phyloP scores from a whole-genome alignment of 164 flowering plant species.

The Sextonia rubra region DNA sequence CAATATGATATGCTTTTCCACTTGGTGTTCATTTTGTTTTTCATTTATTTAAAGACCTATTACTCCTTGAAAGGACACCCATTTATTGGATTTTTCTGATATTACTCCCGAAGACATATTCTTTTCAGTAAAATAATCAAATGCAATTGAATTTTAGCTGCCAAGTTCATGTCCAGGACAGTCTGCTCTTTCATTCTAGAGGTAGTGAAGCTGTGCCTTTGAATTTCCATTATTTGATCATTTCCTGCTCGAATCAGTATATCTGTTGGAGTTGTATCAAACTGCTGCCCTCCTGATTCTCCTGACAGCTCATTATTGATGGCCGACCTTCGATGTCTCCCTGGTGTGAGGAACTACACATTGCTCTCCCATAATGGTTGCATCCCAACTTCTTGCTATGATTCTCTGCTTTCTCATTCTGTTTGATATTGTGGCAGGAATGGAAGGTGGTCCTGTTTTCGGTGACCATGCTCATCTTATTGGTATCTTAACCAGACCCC shows the following conservation, averaged over 20 bases:
- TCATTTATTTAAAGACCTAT: neutral
- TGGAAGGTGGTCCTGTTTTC: conserved; percentile 96
- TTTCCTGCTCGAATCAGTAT: conserved; percentile 49
- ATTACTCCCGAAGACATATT: neutral
- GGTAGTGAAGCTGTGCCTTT: conserved; percentile 3
- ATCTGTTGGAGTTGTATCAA: conserved; percentile 72
- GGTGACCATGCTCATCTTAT: conserved; percentile 44
- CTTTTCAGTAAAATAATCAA: neutral
- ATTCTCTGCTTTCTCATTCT: conserved; percentile 14
- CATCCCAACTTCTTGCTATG: conserved; percentile 4
- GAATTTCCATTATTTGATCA: conserved; percentile 3
- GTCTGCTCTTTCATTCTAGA: conserved; percentile 1
- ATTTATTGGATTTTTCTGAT: neutral
- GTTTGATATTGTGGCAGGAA: conserved; percentile 44
- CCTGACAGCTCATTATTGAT: conserved; percentile 53
- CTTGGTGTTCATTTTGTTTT: neutral
- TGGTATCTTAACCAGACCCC: conserved; percentile 74
- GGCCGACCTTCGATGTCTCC: conserved; percentile 93
- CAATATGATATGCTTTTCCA: no score
- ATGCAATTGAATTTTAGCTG: conserved; percentile 1
- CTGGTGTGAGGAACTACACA: conserved; percentile 50
- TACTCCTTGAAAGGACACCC: neutral
- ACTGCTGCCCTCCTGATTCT: conserved; percentile 61
- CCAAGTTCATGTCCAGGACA: neutral
- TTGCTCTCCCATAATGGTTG: conserved; percentile 5